Conservation (phyloP, 2,329 filamentous ascomycete species). For the Shiraia sp. region DNA sequence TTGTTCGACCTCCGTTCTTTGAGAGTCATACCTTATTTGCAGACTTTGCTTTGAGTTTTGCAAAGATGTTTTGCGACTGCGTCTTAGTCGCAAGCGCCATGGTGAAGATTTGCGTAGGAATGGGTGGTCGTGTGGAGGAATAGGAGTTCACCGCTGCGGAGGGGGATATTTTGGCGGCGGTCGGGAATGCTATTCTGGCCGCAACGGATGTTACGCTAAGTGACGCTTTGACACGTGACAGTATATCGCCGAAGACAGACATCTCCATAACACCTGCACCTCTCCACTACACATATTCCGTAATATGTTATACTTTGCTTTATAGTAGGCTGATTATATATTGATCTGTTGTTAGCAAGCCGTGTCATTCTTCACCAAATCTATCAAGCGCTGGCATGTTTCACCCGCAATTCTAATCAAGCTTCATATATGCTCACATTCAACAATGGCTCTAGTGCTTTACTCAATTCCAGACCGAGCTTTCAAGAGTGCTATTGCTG, state of each 20-base stretch:
- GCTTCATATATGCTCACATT: too few relatives aligned
- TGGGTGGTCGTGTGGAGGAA: slow-evolving; percentile 19
- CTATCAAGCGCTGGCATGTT: too few relatives aligned
- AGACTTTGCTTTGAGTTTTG: slow-evolving; percentile 91
- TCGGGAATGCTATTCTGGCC: slow-evolving; percentile 31
- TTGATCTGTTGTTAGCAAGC: too few relatives aligned
- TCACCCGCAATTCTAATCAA: too few relatives aligned
- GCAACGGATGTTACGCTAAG: not conserved
- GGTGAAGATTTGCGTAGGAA: slow-evolving; percentile 24
- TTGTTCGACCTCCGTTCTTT: slow-evolving; percentile 19
- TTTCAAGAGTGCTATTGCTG: slow-evolving; percentile 1
- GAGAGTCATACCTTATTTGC: slow-evolving; percentile 81
- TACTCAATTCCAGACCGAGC: too few relatives aligned
- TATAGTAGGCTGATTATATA: too few relatives aligned
- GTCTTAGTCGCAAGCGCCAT: slow-evolving; percentile 81
- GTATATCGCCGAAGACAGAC: too few relatives aligned
- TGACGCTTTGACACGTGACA: slow-evolving; percentile 13
- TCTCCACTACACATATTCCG: too few relatives aligned
- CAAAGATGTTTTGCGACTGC: slow-evolving; percentile 95
- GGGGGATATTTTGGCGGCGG: slow-evolving; percentile 32
- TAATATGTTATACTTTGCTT: too few relatives aligned
- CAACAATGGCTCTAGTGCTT: too few relatives aligned
- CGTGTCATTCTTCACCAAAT: too few relatives aligned
- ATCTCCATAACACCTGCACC: too few relatives aligned
- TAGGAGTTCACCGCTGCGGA: slow-evolving; percentile 31